Percentiles rank a stretch among this genome's conserved stretches.
These are phyloP conservation scores for Tolypocladium sp. DNA, from an alignment of 2,329 filamentous ascomycete genomes.

Conservation along the genomic window DNA sequence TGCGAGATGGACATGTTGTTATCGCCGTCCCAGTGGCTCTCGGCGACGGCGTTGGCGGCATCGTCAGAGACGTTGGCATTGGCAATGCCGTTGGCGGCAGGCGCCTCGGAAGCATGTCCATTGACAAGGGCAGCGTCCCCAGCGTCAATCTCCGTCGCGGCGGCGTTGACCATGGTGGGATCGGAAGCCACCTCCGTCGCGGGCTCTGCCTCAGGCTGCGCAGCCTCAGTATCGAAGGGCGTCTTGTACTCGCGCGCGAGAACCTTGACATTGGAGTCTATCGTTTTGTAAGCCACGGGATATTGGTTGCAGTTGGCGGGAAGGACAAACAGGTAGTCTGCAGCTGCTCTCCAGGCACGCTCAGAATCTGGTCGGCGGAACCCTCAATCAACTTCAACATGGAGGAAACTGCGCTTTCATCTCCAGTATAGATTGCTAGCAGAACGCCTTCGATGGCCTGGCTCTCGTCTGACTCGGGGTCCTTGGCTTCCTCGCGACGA, in stretches of 20 bases:
- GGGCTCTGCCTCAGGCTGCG: slow-evolving; percentile 21
- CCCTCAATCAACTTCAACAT: slow-evolving; percentile 73
- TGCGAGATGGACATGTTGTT: slow-evolving; percentile 39
- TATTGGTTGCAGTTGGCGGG: not conserved
- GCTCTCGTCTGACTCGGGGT: slow-evolving; percentile 60
- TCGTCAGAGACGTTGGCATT: slow-evolving; percentile 43
- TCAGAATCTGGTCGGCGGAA: slow-evolving; percentile 54
- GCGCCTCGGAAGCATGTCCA: slow-evolving; percentile 29
- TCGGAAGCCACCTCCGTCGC: slow-evolving; percentile 39
- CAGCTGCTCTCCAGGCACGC: slow-evolving; percentile 55
- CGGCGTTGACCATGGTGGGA: slow-evolving; percentile 57
- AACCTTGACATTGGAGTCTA: slow-evolving; percentile 29
- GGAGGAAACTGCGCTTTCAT: slow-evolving; percentile 62
- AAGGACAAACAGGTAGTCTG: slow-evolving; percentile 60
- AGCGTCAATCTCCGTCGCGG: slow-evolving; percentile 57
- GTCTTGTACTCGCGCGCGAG: slow-evolving; percentile 45
- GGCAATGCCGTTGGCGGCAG: slow-evolving; percentile 27
- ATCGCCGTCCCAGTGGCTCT: slow-evolving; percentile 54
- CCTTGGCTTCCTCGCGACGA: slow-evolving; percentile 60
- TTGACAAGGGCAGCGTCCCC: slow-evolving; percentile 32
- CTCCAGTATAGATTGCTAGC: slow-evolving; percentile 69
- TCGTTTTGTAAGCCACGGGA: slow-evolving; percentile 8
- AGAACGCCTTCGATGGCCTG: slow-evolving; percentile 74
- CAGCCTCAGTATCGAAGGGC: slow-evolving; percentile 22
- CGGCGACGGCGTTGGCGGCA: slow-evolving; percentile 52